These are phyloP conservation scores for Colletotrichum orbiculare DNA, from an alignment of 2,329 filamentous ascomycete genomes.

Conservation along the genomic window DNA sequence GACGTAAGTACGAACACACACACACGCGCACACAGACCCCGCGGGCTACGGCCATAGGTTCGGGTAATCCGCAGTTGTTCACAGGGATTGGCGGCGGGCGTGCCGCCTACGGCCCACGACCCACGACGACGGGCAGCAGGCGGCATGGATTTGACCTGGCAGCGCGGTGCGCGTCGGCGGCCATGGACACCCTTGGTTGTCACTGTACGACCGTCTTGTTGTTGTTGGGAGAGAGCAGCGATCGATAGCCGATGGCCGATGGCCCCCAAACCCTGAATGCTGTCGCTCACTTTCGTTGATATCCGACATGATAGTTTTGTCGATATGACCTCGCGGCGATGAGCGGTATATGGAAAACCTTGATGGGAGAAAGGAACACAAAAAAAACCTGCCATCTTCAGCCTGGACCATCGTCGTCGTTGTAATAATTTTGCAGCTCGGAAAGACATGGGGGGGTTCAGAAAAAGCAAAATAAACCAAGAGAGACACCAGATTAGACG, in stretches of 20 bases:
- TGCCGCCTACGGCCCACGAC: neutral
- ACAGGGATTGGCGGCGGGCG: conserved; percentile 20
- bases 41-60: conserved; percentile 10
- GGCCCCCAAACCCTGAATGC: neutral
- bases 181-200: conserved; percentile 3
- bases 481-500: conserved; percentile 24
- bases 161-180: neutral
- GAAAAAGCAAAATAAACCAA: conserved; percentile 33
- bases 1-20: neutral
- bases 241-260: neutral
- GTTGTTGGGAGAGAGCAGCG: neutral
- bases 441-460: conserved; percentile 12
- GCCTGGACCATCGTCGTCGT: conserved; percentile 13
- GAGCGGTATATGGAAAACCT: no score
- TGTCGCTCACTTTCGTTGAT: neutral
- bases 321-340: neutral
- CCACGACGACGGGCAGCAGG: no score
- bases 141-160: no score
- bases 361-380: neutral
- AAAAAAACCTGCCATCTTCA: neutral
- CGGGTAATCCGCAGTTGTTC: conserved; percentile 6
- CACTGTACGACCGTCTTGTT: no score
- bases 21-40: neutral
- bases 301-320: neutral
- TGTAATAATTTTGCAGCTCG: neutral